Base-by-base conservation (phyloP, 1,284 basidiomycete species). In the Naganishia liquefaciens region DNA sequence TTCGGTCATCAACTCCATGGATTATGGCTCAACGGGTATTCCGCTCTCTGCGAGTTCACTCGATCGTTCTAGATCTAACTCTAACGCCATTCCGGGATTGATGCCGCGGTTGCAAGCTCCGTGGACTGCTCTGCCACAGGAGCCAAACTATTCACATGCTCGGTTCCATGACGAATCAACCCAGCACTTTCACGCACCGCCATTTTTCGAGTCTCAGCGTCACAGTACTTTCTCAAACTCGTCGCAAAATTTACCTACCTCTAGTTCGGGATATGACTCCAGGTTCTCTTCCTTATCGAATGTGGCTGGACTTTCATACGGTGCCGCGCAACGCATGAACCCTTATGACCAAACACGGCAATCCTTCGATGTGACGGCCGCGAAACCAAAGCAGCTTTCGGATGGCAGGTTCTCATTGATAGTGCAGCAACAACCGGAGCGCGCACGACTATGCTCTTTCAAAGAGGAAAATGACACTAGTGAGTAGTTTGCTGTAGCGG, bases 401-500 rank as follows among this genome's bases (percentile, higher is more conserved):
- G 39, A 60, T 40, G 46, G 44, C 17, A 40, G 46, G 46, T 60
- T 60, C 46, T 39, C 55, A 7, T 37, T 74, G 15, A 19, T 66
- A 37, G 73, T 80, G 30, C 69, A 71, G 44, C 79, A 80, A 64
- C 78, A 80, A 50, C 79, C 79, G 5, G 76, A 76, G 47, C 68
- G 77, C 10, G 79, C 79, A 0, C 70, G 79, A 40, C 67, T 80
- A 44, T 79, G 78, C 68, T 77, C 76, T 5, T 80, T 76, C 74
- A 80, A 80, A 65, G 79, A 80, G 69, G 78, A 78, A 68, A 80
- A 80, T 51, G 79, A 79, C 40, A 80, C 79, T 10, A 78, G 79
- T 80, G 50, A 64, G 77, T 75, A n/a, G n/a, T n/a, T n/a, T 11
- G 15, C 25, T 21, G 21, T 42, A 49, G n/a, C 42, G 30, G 30